Evolutionary conservation across 2,329 filamentous ascomycete genomes (phyloP), one percentile per base, ranked within the genome.

Genomic region (Lachnellula arida): DNA sequence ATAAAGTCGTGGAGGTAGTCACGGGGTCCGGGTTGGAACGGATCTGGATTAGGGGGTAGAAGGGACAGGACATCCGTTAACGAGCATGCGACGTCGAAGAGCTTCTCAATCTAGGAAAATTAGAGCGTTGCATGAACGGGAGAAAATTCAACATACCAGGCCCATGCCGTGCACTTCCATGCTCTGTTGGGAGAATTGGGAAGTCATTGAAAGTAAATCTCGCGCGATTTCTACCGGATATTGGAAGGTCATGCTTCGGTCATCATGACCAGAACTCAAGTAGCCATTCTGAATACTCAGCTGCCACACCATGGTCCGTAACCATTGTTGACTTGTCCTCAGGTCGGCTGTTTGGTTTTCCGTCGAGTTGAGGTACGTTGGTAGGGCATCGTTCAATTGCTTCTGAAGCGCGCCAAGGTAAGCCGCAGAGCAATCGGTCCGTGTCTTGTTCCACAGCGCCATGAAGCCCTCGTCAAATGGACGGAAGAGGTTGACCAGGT

Each of bases 81-180:
- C 15, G 85, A 84, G 69, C 81, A 87, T 12, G 88, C 84, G 37
- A 92, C 81, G 62, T 92, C 87, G 64, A 94, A 82, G 12, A 96
- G 74, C 68, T 93, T 93, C 68, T 92, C 89, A 58, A 94, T 84
- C 82, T 71, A 47, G n/a, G 43, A 9, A 46, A 5, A 53, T 60
- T 56, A 67, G 56, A 46, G 15, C 19, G 7, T 15, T 51, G 8
- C 5, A 49, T 32, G 2, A 15, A 40, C 19, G 43, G 15, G 52
- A 32, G 25, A 19, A 44, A 51, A 51, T 44, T 12, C 6, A 23
- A 76, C 84, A 70, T 74, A 89, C 87, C 71, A 95, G 71, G 25
- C 87, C 87, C 40, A 89, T 81, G 17, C 86, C 87, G 61, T 92
- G 79, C 3, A 92, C 76, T 60, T 93, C 89, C 75, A 91, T 86